Evolutionary conservation across 2,329 filamentous ascomycete species (phyloP).

Genomic region (Pseudogymnoascus sp.): DNA sequence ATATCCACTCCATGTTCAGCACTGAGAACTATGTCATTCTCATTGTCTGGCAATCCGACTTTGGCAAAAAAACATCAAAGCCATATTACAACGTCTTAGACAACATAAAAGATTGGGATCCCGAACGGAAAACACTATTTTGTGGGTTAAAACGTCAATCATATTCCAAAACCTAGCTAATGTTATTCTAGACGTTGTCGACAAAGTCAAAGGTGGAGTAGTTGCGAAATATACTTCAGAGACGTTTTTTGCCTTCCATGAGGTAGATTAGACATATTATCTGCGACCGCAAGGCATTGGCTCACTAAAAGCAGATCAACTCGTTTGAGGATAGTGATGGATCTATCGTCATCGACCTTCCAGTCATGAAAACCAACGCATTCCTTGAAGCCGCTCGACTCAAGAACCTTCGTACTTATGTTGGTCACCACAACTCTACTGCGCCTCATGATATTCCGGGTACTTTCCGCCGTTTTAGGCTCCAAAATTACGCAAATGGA

Average conservation of each 20-base stretch:
- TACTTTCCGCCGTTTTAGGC: background rate
- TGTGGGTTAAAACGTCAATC: background rate
- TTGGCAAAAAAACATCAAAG: background rate
- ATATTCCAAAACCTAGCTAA: background rate
- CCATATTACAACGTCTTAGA: background rate
- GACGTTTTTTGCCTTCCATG: background rate
- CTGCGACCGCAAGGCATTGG: background rate
- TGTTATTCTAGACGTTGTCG: background rate
- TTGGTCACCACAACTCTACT: background rate
- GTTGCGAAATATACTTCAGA: background rate
- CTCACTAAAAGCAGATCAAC: background rate
- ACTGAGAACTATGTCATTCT: conserved; percentile 63
- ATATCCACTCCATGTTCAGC: conserved; percentile 72
- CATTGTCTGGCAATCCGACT: conserved; percentile 1
- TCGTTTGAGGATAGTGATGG: background rate
- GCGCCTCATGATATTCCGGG: background rate
- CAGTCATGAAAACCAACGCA: background rate
- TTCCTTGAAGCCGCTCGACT: background rate
- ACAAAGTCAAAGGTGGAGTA: background rate
- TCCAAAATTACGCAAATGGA: background rate
- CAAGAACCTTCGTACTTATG: background rate
- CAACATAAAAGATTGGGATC: background rate
- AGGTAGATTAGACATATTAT: background rate
- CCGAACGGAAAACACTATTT: background rate
- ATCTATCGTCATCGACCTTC: background rate